Evolutionary conservation across 805 yeast species (phyloP), one percentile per base, ranked within the genome.

Genomic region (Yueomyces sinensis): DNA sequence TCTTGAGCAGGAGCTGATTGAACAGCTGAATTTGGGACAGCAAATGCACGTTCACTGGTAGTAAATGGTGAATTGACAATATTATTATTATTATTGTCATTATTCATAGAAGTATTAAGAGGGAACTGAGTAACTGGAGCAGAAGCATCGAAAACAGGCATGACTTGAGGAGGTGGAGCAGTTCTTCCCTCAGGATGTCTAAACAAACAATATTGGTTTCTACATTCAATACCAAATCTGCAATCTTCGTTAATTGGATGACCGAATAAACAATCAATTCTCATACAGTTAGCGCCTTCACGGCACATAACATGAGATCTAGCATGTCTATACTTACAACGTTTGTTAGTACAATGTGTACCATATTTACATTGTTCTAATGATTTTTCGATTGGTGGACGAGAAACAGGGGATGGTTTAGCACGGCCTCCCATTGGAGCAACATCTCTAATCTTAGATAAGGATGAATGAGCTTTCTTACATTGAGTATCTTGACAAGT

Each of bases 281-380:
- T 73, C 15, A 72, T 68, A 62, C 96, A 86, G 32, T 66, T 66
- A 19, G 72, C 70, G 18, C 95, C 95, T 22, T 76, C 82, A 51
- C 94, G 82, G 54, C 96, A 86, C 40, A 82, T 58, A 20, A 76
- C 72, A 6, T 71, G 66, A 7, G 82, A 66, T 14, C 74, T 68
- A 2, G 95, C 93, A 58, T 86, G 96, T 60, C 96, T 74, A 55
- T 71, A 80, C 40, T 80, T 77, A 59, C 96, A 86, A 47, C 67
- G 69, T 44, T 66, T 71, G 50, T 83, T 83, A 30, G 84, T 77
- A 59, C 96, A 86, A 39, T 70, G 65, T 9, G 69, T 44, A 27
- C 87, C 86, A 52, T 73, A 86, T 54, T 79, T 82, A 59, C 96
- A 86, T 48, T 82, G 83, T 42, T 82, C 94, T 46, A 84, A 64